These are phyloP conservation scores for Phytophthora fragariaefolia DNA, from an alignment of 352 stramenopile genomes.

Conservation along the genomic window DNA sequence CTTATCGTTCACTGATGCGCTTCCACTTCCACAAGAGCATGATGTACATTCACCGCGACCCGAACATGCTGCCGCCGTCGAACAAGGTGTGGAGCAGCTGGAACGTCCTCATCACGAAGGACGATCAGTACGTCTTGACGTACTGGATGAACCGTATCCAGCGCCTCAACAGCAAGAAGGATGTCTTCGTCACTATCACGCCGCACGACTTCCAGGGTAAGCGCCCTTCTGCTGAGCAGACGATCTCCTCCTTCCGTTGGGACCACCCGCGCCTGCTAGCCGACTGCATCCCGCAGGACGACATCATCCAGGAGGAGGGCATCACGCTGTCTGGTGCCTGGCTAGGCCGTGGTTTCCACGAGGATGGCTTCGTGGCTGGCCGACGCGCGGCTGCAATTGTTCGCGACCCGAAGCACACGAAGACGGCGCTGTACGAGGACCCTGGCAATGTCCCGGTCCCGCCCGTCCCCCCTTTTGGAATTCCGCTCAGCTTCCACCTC, in stretches of 20 bases:
- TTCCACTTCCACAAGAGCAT: constrained; percentile 90
- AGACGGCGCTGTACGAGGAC: constrained; percentile 83
- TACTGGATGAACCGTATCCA: constrained; percentile 93
- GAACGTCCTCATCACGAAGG: constrained; percentile 88
- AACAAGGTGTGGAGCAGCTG: constrained; percentile 86
- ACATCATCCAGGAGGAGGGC: constrained; percentile 85
- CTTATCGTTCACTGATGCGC: constrained; percentile 74
- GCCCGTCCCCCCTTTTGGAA: constrained; percentile 72
- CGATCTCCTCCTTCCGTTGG: constrained; percentile 84
- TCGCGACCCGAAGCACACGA: constrained; percentile 75
- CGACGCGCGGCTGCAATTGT: constrained; percentile 80
- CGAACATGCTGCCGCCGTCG: constrained; percentile 70
- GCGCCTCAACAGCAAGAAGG: constrained; percentile 84
- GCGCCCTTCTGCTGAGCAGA: constrained; percentile 53
- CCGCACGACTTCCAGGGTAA: constrained; percentile 73
- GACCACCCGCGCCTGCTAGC: constrained; percentile 85
- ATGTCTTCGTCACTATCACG: constrained; percentile 90
- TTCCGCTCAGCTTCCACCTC: constrained; percentile 74
- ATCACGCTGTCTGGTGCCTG: constrained; percentile 85
- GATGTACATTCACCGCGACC: constrained; percentile 88
- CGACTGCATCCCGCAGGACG: constrained; percentile 86
- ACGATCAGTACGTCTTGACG: constrained; percentile 87
- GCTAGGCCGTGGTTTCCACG: constrained; percentile 87
- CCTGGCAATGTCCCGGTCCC: constrained; percentile 81
- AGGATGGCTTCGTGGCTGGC: constrained; percentile 88